These are phyloP conservation scores for Candida ulmi DNA, from an alignment of 805 yeast species.

Conservation along the genomic window DNA sequence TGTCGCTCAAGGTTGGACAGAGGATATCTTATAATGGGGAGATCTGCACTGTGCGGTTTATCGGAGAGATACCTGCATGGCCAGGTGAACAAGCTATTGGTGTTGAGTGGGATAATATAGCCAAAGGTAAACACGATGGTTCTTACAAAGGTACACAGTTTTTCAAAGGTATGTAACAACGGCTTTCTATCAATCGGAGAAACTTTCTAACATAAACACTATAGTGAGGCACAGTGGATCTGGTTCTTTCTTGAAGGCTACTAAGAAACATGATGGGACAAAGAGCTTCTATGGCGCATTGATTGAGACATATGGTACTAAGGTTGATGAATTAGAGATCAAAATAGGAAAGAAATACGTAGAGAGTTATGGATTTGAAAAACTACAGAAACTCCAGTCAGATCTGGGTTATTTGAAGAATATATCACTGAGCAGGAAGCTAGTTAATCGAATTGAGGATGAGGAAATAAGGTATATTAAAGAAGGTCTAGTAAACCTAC, in stretches of 20 bases:
- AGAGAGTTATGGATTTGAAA: constrained; percentile 63
- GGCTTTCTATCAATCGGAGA: constrained; percentile 18
- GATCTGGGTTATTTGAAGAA: constrained; percentile 39
- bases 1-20: neutral
- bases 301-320: constrained; percentile 39
- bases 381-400: constrained; percentile 41
- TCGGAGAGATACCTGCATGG: constrained; percentile 66
- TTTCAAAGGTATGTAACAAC: constrained; percentile 33
- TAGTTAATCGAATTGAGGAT: constrained; percentile 23
- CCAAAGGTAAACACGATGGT: constrained; percentile 74
- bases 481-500: constrained; percentile 27
- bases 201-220: constrained; percentile 2
- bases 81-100: constrained; percentile 53
- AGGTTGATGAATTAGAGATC: constrained; percentile 27
- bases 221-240: constrained; percentile 29
- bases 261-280: constrained; percentile 28
- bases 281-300: constrained; percentile 44
- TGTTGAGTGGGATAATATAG: constrained; percentile 77
- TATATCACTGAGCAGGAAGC: constrained; percentile 43
- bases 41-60: constrained; percentile 56
- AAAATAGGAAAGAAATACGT: constrained; percentile 52
- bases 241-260: constrained; percentile 60
- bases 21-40: constrained; percentile 35
- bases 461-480: neutral
- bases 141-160: constrained; percentile 44